A percentile compares a stretch with the other conserved stretches of the same genome.
These are phyloP conservation scores for Boletus insuetus DNA, from an alignment of 768 basidiomycete species.

Conservation along the genomic window DNA sequence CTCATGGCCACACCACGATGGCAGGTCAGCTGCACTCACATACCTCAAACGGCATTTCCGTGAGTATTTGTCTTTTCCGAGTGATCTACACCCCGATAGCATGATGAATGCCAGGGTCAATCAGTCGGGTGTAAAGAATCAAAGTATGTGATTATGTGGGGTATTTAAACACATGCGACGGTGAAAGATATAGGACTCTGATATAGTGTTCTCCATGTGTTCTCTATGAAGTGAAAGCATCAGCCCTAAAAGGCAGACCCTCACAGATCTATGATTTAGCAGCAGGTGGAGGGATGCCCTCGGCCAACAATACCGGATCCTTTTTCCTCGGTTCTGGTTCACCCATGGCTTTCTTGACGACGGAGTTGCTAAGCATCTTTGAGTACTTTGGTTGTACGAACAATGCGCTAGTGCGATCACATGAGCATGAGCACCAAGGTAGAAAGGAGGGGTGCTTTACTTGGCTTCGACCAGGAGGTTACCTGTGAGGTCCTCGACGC, in stretches of 20 bases:
- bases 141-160: not conserved
- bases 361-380: conserved; percentile 60
- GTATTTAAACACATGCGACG: conserved; percentile 2
- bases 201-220: not conserved
- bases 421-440: not conserved
- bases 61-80: no score
- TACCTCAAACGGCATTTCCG: no score
- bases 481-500: conserved; percentile 79
- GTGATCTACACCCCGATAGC: no score
- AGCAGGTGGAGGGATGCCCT: conserved; percentile 28
- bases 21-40: no score
- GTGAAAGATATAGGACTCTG: not conserved
- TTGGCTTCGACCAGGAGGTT: conserved; percentile 77
- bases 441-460: conserved; percentile 43
- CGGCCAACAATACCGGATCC: conserved; percentile 25
- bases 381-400: conserved; percentile 93
- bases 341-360: conserved; percentile 66
- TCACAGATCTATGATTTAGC: conserved; percentile 22
- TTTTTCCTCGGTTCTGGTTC: conserved; percentile 37
- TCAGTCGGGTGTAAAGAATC: no score
- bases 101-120: no score
- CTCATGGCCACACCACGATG: no score
- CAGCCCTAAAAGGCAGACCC: not conserved
- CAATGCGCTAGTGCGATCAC: conserved; percentile 47
- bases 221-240: not conserved